Base-by-base conservation (phyloP, 2,329 filamentous ascomycete species). In the Fusarium sulawesiense region DNA sequence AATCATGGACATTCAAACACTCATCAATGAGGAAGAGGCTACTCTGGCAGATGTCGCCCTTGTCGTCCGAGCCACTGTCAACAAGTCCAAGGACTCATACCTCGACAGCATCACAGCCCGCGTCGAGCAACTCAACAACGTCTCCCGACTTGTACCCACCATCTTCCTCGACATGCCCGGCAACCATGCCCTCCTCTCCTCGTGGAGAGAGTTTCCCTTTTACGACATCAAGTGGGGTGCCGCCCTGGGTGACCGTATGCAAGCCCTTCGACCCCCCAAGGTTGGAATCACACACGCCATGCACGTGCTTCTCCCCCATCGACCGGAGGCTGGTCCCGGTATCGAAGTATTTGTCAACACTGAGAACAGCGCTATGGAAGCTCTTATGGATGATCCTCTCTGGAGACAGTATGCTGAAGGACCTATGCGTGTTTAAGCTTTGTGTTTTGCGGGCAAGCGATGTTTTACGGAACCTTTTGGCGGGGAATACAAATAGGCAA, bases 211-310 rank as follows among this genome's bases (percentile, higher is more conserved):
- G 21, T 64, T 64, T 20, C 45, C 51, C 0, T 64, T 64, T 11
- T 64, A 64, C n/a, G 40, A 64, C 5, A 48, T 64, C 3, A 55
- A 59, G n/a, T 64, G 61, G 61, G 61, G 61, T 3, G 32, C 60
- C n/a, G 60, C 27, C 0, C 16, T 64, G 3, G 61, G 61, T 1
- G 32, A 8, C 2, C 29, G 6, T 2, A 45, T 64, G 2, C 47
- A 64, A 3, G 61, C 61, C 8, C 21, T 64, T 30, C 45, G 61
- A 14, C 50, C 60, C 1, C 61, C 61, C 0, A 59, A 42, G 3
- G 53, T 34, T 4, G 61, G 61, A 30, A 42, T 64, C 7, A 64
- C 60, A 32, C 61, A 64, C 11, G 50, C 60, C 0, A 64, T 64
- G 61, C 61, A 64, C 0, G 42, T 64, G 0, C 4, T 64, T 16